phyloP scores from a whole-genome alignment of 2,329 filamentous ascomycete genomes.

The Tolypocladium album region DNA sequence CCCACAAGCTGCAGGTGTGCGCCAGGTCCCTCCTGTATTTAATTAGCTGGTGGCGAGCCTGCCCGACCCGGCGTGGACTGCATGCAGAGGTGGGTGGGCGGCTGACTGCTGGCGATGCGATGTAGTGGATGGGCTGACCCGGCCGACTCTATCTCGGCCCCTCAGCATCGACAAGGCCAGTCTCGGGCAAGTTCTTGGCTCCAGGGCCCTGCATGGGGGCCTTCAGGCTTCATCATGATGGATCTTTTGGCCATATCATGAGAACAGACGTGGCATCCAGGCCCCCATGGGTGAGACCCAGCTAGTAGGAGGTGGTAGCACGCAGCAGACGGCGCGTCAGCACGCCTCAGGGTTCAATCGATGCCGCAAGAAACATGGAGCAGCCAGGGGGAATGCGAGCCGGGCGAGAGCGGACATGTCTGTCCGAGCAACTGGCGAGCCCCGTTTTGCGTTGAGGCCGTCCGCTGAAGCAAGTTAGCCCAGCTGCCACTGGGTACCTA shows the following conservation, averaged over 20 bases:
- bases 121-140: neutral
- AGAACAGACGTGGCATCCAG: neutral
- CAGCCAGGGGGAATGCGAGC: neutral
- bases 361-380: neutral
- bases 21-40: neutral
- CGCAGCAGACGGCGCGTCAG: neutral
- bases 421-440: neutral
- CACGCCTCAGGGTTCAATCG: neutral
- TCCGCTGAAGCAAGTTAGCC: neutral
- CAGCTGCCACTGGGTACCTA: neutral
- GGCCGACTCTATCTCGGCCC: neutral
- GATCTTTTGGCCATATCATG: neutral
- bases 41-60: neutral
- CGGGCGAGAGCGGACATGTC: neutral
- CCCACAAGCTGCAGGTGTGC: neutral
- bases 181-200: neutral
- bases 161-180: neutral
- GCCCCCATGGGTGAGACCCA: neutral
- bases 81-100: neutral
- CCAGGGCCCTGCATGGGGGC: neutral
- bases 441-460: neutral
- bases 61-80: neutral
- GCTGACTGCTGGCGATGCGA: neutral
- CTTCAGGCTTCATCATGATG: neutral
- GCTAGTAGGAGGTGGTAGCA: neutral